Evolutionary conservation across 352 stramenopile species (phyloP).

Genomic region (Phytophthora quininea): DNA sequence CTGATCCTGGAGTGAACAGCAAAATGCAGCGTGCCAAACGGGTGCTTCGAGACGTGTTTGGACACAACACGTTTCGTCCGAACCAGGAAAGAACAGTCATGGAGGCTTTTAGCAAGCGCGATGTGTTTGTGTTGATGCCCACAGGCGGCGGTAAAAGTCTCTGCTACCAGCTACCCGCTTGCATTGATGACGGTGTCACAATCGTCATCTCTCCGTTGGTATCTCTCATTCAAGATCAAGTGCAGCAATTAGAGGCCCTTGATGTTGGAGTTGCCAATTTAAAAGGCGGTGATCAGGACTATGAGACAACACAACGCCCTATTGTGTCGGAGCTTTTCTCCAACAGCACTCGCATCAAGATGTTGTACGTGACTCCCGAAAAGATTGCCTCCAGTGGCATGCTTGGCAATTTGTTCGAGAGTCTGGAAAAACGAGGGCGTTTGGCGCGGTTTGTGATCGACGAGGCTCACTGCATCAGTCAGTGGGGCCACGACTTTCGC

Average conservation of each 20-base stretch:
- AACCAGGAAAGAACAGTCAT: constrained; percentile 96
- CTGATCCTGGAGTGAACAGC: constrained; percentile 51
- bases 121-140: constrained; percentile 99
- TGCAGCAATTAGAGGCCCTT: constrained; percentile 93
- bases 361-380: constrained; percentile 99
- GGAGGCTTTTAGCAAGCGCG: constrained; percentile 89
- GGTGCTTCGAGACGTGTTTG: constrained; percentile 92
- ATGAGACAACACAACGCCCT: constrained; percentile 82
- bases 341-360: constrained; percentile 91
- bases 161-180: constrained; percentile 96
- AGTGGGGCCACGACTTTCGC: constrained; percentile 99
- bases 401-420: constrained; percentile 87
- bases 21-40: constrained; percentile 78
- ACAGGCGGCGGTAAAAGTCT: constrained; percentile 99
- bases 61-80: constrained; percentile 94
- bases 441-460: constrained; percentile 98
- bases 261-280: constrained; percentile 90
- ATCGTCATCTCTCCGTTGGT: constrained; percentile 99
- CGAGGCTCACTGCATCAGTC: constrained; percentile 96
- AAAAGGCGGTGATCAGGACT: constrained; percentile 85
- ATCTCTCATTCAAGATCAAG: constrained; percentile 99
- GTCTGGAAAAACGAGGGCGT: constrained; percentile 70
- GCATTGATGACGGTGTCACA: constrained; percentile 91
- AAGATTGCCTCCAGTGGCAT: constrained; percentile 93
- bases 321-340: constrained; percentile 91